These are phyloP conservation scores for Quercus ilex DNA, from an alignment of 306 rosid genomes.

Conservation along the genomic window DNA sequence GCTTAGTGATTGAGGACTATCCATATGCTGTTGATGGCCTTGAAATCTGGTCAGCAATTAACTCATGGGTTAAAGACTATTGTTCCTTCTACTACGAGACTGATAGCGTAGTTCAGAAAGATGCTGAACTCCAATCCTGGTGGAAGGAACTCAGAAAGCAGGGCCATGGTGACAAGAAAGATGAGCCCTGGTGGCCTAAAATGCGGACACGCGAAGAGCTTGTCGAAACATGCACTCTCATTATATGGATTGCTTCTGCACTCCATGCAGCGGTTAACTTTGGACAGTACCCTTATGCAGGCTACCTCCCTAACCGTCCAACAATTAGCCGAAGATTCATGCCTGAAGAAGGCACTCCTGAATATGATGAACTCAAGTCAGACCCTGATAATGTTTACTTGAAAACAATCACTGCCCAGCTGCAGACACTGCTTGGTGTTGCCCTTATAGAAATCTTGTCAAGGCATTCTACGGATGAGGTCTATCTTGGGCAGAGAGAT, in stretches of 20 bases:
- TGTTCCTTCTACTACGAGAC: conserved; percentile 43
- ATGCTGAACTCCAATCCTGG: conserved; percentile 54
- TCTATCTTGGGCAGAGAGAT: conserved; percentile 47
- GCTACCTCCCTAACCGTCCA: conserved; percentile 49
- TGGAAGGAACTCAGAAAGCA: conserved; percentile 53
- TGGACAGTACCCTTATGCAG: conserved; percentile 55
- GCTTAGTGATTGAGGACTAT: conserved; percentile 44
- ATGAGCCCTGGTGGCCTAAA: conserved; percentile 63
- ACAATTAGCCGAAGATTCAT: conserved; percentile 35
- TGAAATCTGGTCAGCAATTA: conserved; percentile 61
- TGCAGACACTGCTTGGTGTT: conserved; percentile 42
- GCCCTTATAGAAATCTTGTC: conserved; percentile 46
- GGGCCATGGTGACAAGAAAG: conserved; percentile 66
- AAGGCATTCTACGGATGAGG: conserved; percentile 50
- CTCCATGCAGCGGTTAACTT: conserved; percentile 60
- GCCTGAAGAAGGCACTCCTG: conserved; percentile 41
- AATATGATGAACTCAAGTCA: conserved; percentile 34
- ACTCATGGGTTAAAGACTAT: conserved; percentile 51
- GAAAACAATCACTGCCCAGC: conserved; percentile 45
- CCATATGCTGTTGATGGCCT: conserved; percentile 66
- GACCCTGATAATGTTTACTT: conserved; percentile 44
- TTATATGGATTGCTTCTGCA: conserved; percentile 62
- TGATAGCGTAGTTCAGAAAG: conserved; percentile 25
- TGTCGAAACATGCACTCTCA: conserved; percentile 36
- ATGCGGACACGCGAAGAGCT: conserved; percentile 39